These are phyloP conservation scores for Physaria fendleri DNA, from an alignment of 345 rosid species.

Conservation along the genomic window DNA sequence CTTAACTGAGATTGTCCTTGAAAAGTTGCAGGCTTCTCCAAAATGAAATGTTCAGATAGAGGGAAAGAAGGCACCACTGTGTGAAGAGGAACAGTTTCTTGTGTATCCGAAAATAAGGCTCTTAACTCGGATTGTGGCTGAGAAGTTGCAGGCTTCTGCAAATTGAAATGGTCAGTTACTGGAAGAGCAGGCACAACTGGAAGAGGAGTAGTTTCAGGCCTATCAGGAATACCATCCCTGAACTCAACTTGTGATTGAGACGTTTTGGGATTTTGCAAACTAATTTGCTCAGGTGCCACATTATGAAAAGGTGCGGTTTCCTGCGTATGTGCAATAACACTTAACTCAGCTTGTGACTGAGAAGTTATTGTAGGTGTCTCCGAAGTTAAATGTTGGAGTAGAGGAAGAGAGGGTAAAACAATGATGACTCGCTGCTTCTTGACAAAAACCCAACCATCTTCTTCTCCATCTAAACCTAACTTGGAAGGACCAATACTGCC, in stretches of 20 bases:
- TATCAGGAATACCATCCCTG: constrained; percentile 18
- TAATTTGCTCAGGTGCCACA: too few relatives aligned
- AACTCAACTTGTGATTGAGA: constrained; percentile 24
- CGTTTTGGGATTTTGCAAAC: constrained; percentile 27
- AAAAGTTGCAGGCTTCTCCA: constrained; percentile 27
- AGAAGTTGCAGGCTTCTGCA: constrained; percentile 24
- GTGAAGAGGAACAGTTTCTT: not conserved
- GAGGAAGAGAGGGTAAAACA: constrained; percentile 49
- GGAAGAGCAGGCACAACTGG: constrained; percentile 42
- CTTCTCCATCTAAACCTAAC: constrained; percentile 30
- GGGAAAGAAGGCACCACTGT: constrained; percentile 31
- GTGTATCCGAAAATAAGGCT: constrained; percentile 14
- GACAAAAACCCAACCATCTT: constrained; percentile 66
- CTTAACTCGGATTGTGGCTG: constrained; percentile 23
- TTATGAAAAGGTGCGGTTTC: not conserved
- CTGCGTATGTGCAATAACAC: constrained; percentile 7
- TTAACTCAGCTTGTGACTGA: constrained; percentile 22
- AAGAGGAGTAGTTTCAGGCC: not conserved
- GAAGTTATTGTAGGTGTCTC: constrained; percentile 32
- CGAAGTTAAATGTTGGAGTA: constrained; percentile 11
- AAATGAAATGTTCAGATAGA: not conserved
- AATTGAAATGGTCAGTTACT: constrained; percentile 1
- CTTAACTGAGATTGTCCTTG: constrained; percentile 24
- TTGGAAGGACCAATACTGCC: constrained; percentile 15
- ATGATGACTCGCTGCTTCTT: constrained; percentile 65